Conservation (phyloP, 1,284 basidiomycete species). For the Pseudomicrostroma phylloplanum region DNA sequence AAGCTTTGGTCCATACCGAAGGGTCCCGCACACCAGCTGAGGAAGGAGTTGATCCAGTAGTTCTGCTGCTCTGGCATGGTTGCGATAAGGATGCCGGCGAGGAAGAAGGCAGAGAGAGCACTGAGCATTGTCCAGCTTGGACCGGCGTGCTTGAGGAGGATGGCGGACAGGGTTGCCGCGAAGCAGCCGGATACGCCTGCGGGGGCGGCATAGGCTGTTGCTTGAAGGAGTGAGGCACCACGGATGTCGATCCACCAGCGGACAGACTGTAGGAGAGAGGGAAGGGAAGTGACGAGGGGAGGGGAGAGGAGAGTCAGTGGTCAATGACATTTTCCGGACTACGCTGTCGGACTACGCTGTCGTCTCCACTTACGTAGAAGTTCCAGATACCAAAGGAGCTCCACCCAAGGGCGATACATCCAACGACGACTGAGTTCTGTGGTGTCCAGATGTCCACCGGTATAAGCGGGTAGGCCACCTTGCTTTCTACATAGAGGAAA, state of each 20-base stretch:
- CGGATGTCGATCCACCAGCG: slow-evolving; percentile 16
- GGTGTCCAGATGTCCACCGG: slow-evolving; percentile 26
- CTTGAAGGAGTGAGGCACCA: slow-evolving; percentile 14
- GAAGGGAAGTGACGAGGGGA: not conserved
- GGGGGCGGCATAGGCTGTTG: slow-evolving; percentile 20
- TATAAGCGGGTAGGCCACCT: slow-evolving; percentile 24
- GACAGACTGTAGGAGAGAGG: not conserved
- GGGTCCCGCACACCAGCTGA: slow-evolving; percentile 21
- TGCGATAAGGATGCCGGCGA: slow-evolving; percentile 24
- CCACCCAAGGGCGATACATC: slow-evolving; percentile 29
- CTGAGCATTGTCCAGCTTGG: slow-evolving; percentile 26
- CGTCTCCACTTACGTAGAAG: slow-evolving; percentile 18
- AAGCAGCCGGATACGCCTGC: slow-evolving; percentile 22
- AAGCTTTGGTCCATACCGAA: slow-evolving; percentile 38
- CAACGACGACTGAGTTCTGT: slow-evolving; percentile 17
- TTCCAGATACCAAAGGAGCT: slow-evolving; percentile 30
- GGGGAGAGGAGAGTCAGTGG: not conserved
- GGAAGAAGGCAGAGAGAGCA: slow-evolving; percentile 26
- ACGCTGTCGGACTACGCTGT: too few species aligned
- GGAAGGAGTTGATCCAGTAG: slow-evolving; percentile 25
- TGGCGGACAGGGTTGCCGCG: slow-evolving; percentile 23
- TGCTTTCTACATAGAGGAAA: slow-evolving; percentile 23
- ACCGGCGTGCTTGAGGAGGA: slow-evolving; percentile 20
- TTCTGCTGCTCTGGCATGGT: slow-evolving; percentile 18
- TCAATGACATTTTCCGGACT: too few species aligned